Evolutionary conservation across 2,329 filamentous ascomycete species (phyloP).

Genomic region (Fusarium illudens): DNA sequence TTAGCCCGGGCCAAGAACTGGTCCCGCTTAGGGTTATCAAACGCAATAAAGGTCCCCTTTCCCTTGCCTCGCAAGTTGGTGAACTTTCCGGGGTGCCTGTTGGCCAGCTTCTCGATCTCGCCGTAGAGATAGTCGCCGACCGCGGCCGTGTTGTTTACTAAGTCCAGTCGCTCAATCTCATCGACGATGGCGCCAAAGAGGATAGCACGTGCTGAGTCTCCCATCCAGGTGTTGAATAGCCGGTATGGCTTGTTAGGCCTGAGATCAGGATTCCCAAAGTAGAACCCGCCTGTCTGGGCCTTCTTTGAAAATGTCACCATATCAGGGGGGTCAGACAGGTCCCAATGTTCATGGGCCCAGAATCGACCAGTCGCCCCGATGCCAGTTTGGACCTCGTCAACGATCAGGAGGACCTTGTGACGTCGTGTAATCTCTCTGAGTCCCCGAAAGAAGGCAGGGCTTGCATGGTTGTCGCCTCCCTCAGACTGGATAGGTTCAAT

Average conservation of each 20-base stretch:
- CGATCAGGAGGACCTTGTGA: not conserved
- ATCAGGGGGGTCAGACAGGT: conserved; percentile 78
- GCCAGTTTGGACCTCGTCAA: conserved; percentile 89
- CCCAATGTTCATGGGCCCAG: conserved; percentile 97
- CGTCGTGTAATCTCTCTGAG: not conserved
- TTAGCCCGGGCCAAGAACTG: not conserved
- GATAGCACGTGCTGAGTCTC: conserved; percentile 84
- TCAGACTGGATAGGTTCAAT: not conserved
- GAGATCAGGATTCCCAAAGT: conserved; percentile 69
- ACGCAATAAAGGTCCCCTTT: not conserved
- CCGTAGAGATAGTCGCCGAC: not conserved
- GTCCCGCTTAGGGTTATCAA: not conserved
- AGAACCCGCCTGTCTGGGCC: not conserved
- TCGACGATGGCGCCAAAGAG: conserved; percentile 85
- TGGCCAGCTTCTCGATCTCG: not conserved
- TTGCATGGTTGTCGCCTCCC: not conserved
- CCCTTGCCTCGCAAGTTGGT: not conserved
- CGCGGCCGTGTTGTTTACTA: not conserved
- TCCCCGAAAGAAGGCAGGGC: not conserved
- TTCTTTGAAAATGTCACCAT: conserved; percentile 86
- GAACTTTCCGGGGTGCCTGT: not conserved
- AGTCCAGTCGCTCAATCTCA: conserved; percentile 63
- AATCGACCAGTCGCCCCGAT: conserved; percentile 91
- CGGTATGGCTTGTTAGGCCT: conserved; percentile 91
- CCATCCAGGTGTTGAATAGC: conserved; percentile 98